Base-by-base conservation (phyloP, 441 rosid genomes). In the Omphalea diandra region DNA sequence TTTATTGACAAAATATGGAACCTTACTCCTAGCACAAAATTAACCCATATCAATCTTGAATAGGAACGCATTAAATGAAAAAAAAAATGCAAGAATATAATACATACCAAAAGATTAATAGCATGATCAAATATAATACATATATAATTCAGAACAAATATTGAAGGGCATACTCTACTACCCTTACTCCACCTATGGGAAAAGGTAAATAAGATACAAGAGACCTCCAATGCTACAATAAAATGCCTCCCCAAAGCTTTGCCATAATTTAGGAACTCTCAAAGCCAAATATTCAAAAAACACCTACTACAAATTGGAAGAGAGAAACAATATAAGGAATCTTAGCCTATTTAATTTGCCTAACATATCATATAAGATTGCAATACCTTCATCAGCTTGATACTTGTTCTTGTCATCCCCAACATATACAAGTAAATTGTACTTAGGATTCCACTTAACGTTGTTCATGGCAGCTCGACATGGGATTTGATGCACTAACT, bases 381-480 rank as follows among this genome's bases (percentile, higher is more conserved):
- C 14, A 31, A 20, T 76, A 92, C 98, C 98, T 89, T 94, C 98
- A 82, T 89, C 98, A 49, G 88, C 81, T 70, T 85, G 87, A 77
- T 91, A 88, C 74, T 91, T 93, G 84, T 84, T 93, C 83, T 87
- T 94, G 88, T 94, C 99, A 78, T 94, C 99, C 43, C 99, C 99
- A n/a, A 97, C 97, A 75, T 84, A 94, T 17, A 98, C 99, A 68
- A 94, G 96, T 60, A 94, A 83, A 81, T 92, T 92, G 82, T 83
- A 85, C 71, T 89, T 94, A 52, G 98, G 99, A 79, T 94, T 94
- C 99, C 99, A 94, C 74, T 94, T 97, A 32, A 94, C 97, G 8
- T 96, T 94, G 64, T 94, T 94, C 99, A 92, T 92, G n/a, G 97
- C 97, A 63, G 96, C 96, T 26, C 97, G 84, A 33, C 97, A 87